Evolutionary conservation across 2,329 filamentous ascomycete genomes (phyloP).

Genomic region (Massarina eburnea): DNA sequence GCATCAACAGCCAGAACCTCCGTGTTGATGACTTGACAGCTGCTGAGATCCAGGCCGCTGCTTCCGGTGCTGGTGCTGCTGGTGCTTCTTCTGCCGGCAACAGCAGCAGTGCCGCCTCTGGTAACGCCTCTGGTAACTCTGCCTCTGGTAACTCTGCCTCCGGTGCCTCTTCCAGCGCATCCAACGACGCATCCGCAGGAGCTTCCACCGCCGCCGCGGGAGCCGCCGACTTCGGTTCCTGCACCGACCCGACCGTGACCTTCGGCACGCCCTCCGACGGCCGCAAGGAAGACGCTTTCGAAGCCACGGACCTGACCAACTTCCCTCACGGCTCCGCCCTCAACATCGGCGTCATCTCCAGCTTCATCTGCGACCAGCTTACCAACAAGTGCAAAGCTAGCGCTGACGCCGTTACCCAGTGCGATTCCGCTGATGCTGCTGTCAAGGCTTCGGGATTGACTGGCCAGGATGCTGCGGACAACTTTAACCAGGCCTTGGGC

Average conservation of each 20-base stretch:
- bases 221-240: conserved; percentile 48
- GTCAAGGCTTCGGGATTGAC: conserved; percentile 15
- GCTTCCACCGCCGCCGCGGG: neutral
- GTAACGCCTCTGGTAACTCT: neutral
- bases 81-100: conserved; percentile 16
- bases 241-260: conserved; percentile 52
- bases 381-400: conserved; percentile 28
- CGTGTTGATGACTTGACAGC: conserved; percentile 57
- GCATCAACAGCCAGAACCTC: conserved; percentile 57
- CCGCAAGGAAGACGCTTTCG: conserved; percentile 48
- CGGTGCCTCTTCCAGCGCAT: conserved; percentile 10
- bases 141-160: conserved; percentile 11
- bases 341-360: conserved; percentile 51
- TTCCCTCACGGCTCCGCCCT: conserved; percentile 58
- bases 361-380: conserved; percentile 53
- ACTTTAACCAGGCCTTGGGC: conserved; percentile 32
- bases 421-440: conserved; percentile 22
- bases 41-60: conserved; percentile 55
- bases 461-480: conserved; percentile 30
- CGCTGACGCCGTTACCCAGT: conserved; percentile 21
- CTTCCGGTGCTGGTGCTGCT: conserved; percentile 35
- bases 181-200: neutral
- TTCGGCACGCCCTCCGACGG: conserved; percentile 55
- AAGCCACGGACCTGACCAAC: conserved; percentile 44
- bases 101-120: neutral